Conservation (phyloP, 352 stramenopile species). For the Pythium biforme region DNA sequence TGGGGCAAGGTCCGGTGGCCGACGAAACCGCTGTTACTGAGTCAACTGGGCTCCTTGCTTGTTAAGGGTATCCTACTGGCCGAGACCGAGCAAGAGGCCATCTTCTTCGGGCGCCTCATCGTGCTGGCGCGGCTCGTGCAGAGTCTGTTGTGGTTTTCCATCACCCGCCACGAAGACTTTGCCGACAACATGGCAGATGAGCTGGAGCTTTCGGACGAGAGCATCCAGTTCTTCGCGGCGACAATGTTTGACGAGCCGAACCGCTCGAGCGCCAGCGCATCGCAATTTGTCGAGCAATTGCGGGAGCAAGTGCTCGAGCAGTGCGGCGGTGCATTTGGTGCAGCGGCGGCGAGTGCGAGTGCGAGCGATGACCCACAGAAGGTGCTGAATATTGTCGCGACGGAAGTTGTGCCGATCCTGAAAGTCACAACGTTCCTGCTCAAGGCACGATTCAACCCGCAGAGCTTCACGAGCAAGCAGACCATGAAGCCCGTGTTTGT, state of each 20-base stretch:
- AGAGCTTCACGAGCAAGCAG: slow-evolving; percentile 15
- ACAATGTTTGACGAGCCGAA: slow-evolving; percentile 41
- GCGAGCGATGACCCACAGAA: slow-evolving; percentile 33
- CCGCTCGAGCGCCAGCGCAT: slow-evolving; percentile 8
- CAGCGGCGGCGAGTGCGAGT: not conserved
- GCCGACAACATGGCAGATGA: slow-evolving; percentile 61
- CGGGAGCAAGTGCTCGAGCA: slow-evolving; percentile 19
- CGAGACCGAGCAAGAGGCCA: slow-evolving; percentile 49
- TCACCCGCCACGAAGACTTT: slow-evolving; percentile 58
- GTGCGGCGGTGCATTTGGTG: slow-evolving; percentile 14
- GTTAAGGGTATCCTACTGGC: slow-evolving; percentile 71
- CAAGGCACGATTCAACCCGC: slow-evolving; percentile 33
- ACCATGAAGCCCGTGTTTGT: slow-evolving; percentile 61
- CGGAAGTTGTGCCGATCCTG: slow-evolving; percentile 69
- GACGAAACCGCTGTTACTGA: slow-evolving; percentile 70
- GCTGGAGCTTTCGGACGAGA: slow-evolving; percentile 52
- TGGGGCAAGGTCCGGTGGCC: slow-evolving; percentile 81
- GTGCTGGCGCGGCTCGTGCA: slow-evolving; percentile 74
- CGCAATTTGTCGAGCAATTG: slow-evolving; percentile 19
- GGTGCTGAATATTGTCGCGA: slow-evolving; percentile 73
- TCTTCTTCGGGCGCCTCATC: slow-evolving; percentile 60
- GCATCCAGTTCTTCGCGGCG: slow-evolving; percentile 48
- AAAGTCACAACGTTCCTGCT: slow-evolving; percentile 71
- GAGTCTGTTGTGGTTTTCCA: slow-evolving; percentile 71
- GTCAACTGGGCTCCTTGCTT: slow-evolving; percentile 69